Conservation (phyloP, 1,284 basidiomycete genomes). For the Papiliotrema terrestris region DNA sequence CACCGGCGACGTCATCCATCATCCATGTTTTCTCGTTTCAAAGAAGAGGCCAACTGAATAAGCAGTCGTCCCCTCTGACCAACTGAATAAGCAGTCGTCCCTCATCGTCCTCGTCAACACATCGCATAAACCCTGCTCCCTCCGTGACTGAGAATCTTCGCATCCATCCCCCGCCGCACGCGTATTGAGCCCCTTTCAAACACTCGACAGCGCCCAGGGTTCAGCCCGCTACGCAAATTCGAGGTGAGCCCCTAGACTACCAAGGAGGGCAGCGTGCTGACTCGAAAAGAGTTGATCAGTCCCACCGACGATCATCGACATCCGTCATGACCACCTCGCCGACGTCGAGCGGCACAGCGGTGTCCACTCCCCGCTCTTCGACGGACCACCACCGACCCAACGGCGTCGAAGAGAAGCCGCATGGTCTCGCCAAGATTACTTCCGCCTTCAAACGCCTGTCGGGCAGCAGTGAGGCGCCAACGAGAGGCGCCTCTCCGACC, state of each 20-base stretch:
- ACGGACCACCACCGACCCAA: neutral
- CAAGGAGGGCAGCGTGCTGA: too few relatives aligned
- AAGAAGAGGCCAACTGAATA: neutral
- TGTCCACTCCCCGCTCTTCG: too few relatives aligned
- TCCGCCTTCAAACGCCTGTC: neutral
- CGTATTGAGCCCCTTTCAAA: too few relatives aligned
- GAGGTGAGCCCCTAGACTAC: too few relatives aligned
- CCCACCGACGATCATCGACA: too few relatives aligned
- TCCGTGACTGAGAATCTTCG: neutral
- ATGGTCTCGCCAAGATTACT: constrained; percentile 6
- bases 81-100: neutral
- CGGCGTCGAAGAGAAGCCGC: neutral
- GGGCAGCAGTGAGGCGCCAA: neutral
- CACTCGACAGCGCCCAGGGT: too few relatives aligned
- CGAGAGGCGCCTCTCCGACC: neutral
- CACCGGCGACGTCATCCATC: too few relatives aligned
- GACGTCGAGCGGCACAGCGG: too few relatives aligned
- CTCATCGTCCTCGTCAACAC: neutral
- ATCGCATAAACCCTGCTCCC: neutral
- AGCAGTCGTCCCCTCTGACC: neutral
- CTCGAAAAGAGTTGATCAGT: too few relatives aligned
- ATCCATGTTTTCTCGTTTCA: too few relatives aligned
- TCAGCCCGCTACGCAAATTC: too few relatives aligned
- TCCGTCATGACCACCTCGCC: too few relatives aligned
- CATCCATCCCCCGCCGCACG: neutral